Evolutionary conservation across 495 filamentous ascomycete species (phyloP), one percentile per base, ranked within the genome.

Genomic region (Cetradonia linearis): DNA sequence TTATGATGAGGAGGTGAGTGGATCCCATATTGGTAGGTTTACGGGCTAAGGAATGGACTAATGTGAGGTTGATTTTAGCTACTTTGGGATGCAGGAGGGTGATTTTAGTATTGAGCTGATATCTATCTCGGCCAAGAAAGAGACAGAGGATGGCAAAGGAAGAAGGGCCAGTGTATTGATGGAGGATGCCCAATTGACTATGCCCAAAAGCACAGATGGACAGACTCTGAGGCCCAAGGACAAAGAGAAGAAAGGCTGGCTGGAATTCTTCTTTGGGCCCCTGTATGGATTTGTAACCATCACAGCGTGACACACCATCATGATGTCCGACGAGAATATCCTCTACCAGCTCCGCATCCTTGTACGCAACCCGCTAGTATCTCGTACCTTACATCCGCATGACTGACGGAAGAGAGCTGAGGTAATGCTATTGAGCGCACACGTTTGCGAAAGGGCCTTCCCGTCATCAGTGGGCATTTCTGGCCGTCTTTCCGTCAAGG

Each of bases 1-100:
- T 92, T 30, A 88, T 91, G 87, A 83, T 86, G 72, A 71, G 88
- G 66, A 91, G 88, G 87, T 88, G 71, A 55, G 76, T 71, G 47
- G 40, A 59, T 37, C 52, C 38, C 53, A 16, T 54, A 64, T 59
- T 13, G n/a, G n/a, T n/a, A n/a, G n/a, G 3, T 42, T 57, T 50
- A 33, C 49, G 57, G 55, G 68, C 14, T 71, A 42, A 14, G 33
- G 27, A 3, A 16, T 23, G 8, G 27, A 59, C 7, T 38, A 28
- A 44, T 23, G 47, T 58, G 28, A 54, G 5, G 13, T 46, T 31
- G 25, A 11, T 13, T 11, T 23, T 64, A 89, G 85, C 67, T 90
- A 88, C 72, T 91, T 91, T 66, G 88, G 84, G 9, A 75, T 78
- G 0, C 88, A 91, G 70, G 73, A 86, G 63, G 88, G 88, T 18